Conservation (phyloP, 2,329 filamentous ascomycete genomes). For the Colletotrichum sp. region DNA sequence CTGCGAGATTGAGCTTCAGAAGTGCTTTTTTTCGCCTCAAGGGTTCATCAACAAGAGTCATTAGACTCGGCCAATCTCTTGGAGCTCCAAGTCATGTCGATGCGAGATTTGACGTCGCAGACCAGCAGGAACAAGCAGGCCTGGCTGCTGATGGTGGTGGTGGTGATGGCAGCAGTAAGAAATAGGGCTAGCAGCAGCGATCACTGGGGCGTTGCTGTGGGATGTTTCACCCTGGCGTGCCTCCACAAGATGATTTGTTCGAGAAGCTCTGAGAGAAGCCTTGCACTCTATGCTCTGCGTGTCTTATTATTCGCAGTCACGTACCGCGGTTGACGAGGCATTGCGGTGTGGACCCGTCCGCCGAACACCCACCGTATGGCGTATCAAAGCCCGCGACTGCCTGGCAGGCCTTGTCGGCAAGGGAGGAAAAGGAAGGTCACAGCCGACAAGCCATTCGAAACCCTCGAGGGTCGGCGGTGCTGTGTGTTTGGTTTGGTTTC, state of each 20-base stretch:
- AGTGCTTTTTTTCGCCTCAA: background rate
- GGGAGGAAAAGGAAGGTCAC: slow-evolving; percentile 1
- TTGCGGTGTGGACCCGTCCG: background rate
- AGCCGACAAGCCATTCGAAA: background rate
- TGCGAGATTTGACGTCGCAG: background rate
- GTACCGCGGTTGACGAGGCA: background rate
- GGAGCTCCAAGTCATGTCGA: background rate
- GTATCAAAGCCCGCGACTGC: background rate
- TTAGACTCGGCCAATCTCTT: background rate
- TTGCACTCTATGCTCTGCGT: background rate
- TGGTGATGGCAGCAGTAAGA: background rate
- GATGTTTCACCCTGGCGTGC: slow-evolving; percentile 6
- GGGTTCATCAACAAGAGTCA: background rate
- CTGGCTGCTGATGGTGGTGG: background rate
- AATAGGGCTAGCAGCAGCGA: background rate
- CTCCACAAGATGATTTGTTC: slow-evolving; percentile 11
- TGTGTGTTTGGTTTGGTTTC: slow-evolving; percentile 11
- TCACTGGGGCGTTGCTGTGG: background rate
- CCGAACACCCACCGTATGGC: background rate
- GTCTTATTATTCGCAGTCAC: background rate
- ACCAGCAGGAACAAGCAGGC: background rate
- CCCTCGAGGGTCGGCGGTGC: background rate
- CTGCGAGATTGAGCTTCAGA: slow-evolving; percentile 11
- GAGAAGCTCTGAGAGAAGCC: slow-evolving; percentile 10
- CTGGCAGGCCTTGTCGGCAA: background rate